Evolutionary conservation across 345 rosid species (phyloP).

Genomic region (Lepidium aucheri): DNA sequence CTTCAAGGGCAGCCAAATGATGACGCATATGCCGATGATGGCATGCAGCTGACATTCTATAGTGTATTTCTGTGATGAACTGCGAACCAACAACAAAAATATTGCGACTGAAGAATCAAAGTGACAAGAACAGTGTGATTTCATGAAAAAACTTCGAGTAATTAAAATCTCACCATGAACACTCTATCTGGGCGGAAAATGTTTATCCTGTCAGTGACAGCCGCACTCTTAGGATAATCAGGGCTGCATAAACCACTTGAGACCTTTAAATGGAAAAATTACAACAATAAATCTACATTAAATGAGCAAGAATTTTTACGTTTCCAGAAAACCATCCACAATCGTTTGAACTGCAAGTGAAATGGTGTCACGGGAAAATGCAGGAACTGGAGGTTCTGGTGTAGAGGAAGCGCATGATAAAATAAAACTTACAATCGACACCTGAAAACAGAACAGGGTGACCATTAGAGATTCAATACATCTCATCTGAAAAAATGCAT

Average conservation of each 20-base stretch:
- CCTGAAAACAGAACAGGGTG: constrained; percentile 38
- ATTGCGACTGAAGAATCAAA: constrained; percentile 6
- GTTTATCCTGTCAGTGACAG: constrained; percentile 66
- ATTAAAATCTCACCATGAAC: constrained; percentile 58
- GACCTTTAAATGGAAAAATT: constrained; percentile 4
- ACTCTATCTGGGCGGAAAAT: constrained; percentile 89
- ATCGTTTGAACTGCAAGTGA: constrained; percentile 60
- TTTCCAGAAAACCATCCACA: constrained; percentile 90
- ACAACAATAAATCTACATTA: constrained; percentile 2
- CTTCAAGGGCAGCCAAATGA: constrained; percentile 72
- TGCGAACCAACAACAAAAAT: constrained; percentile 30
- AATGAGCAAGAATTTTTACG: constrained; percentile 31
- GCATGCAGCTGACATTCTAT: constrained; percentile 59
- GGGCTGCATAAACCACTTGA: constrained; percentile 43
- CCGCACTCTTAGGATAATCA: constrained; percentile 32
- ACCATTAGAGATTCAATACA: not conserved
- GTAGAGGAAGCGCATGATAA: constrained; percentile 61
- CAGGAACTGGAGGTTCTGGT: constrained; percentile 59
- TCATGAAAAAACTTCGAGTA: not conserved
- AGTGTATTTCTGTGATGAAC: constrained; percentile 83
- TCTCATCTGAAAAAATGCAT: not conserved
- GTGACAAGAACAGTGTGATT: not conserved
- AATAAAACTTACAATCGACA: constrained; percentile 73
- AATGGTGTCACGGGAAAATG: constrained; percentile 53
- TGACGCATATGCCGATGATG: constrained; percentile 77